Evolutionary conservation across 306 rosid genomes (phyloP).

Genomic region (Begonia peltatifolia): DNA sequence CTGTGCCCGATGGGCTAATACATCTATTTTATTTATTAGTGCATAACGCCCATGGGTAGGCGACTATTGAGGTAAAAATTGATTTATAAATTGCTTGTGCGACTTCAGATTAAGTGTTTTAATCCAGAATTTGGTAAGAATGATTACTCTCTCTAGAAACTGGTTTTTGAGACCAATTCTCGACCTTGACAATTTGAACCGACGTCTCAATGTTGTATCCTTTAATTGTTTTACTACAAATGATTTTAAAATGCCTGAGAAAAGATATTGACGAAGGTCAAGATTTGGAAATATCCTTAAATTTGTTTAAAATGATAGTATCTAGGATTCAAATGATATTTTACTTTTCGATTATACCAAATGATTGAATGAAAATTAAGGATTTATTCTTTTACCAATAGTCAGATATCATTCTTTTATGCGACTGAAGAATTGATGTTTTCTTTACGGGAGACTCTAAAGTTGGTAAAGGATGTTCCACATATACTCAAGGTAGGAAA

Average conservation of each 20-base stretch:
- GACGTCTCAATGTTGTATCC: constrained; percentile 87
- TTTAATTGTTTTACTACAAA: constrained; percentile 14
- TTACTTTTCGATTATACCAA: neutral
- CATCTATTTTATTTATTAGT: constrained; percentile 32
- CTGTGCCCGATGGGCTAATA: constrained; percentile 13
- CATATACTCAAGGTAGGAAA: constrained; percentile 64
- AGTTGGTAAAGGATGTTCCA: constrained; percentile 81
- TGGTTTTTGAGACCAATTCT: constrained; percentile 96
- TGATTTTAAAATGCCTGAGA: too few species aligned
- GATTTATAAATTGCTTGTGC: constrained; percentile 3
- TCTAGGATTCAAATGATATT: too few species aligned
- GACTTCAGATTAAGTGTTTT: constrained; percentile 1
- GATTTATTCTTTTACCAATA: constrained; percentile 25
- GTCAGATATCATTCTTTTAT: constrained; percentile 79
- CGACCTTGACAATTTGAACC: constrained; percentile 69
- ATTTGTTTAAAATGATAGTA: too few species aligned
- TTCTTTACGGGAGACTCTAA: constrained; percentile 68
- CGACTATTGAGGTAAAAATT: constrained; percentile 70
- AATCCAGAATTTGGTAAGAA: neutral
- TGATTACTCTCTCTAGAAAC: constrained; percentile 27
- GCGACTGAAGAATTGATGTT: constrained; percentile 58
- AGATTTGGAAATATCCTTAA: too few species aligned
- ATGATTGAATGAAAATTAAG: constrained; percentile 1
- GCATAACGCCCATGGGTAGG: constrained; percentile 82
- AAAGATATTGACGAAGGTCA: too few species aligned